Percentiles rank a stretch among this genome's conserved stretches.
phyloP scores from a whole-genome alignment of 1,139 yeast species.

The Pichia sp. region DNA sequence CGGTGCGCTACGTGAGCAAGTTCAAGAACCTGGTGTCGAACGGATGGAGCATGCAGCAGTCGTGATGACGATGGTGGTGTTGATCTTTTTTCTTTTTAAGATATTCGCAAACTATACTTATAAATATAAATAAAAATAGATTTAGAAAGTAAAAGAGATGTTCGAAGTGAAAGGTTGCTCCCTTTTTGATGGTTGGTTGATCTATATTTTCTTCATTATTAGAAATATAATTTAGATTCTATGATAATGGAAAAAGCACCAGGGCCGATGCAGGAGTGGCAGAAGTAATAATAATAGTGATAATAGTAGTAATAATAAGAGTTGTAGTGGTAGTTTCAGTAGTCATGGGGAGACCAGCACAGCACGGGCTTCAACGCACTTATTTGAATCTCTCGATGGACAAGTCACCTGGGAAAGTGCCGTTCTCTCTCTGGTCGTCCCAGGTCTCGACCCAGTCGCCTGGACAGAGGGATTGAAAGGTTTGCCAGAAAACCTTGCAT shows the following conservation, averaged over 20 bases:
- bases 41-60: conserved; percentile 22
- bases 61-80: background rate
- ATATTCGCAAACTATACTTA: background rate
- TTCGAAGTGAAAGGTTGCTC: background rate
- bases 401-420: conserved; percentile 65
- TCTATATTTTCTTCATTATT: background rate
- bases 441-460: conserved; percentile 88
- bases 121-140: background rate
- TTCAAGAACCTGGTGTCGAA: conserved; percentile 10
- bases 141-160: background rate
- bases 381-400: conserved; percentile 31
- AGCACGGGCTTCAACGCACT: background rate
- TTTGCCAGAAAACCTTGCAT: conserved; percentile 89
- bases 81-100: background rate
- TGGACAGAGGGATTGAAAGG: conserved; percentile 90
- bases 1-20: conserved; percentile 7
- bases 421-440: conserved; percentile 87
- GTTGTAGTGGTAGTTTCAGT: background rate
- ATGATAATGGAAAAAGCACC: background rate
- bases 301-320: background rate
- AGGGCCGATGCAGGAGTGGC: background rate
- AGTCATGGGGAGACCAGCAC: too few species aligned
- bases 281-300: background rate
- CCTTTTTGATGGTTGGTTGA: background rate
- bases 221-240: background rate